phyloP scores from a whole-genome alignment of 371 early-diverging fungal species.

The Rhizomucor pusillus region DNA sequence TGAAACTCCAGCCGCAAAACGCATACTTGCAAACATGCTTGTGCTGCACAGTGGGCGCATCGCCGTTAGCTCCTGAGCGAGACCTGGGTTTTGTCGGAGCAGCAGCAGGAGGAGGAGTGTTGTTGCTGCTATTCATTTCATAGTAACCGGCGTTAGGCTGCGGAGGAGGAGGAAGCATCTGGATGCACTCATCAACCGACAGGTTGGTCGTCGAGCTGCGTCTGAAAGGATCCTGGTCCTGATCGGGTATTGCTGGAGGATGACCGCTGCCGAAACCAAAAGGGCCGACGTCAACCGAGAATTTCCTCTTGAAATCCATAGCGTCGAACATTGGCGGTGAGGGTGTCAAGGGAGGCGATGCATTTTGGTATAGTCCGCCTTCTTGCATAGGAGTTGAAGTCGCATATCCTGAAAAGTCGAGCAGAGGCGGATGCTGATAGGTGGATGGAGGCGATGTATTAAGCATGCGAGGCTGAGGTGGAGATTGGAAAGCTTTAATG shows the following conservation, averaged over 20 bases:
- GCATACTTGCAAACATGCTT: slow-evolving; percentile 56
- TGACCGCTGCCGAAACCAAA: slow-evolving; percentile 38
- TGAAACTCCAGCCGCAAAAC: slow-evolving; percentile 63
- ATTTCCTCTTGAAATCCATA: slow-evolving; percentile 29
- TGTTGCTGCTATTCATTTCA: neutral
- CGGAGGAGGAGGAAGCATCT: neutral
- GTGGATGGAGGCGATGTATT: neutral
- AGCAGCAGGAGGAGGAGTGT: neutral
- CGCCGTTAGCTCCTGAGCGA: neutral
- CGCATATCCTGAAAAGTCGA: too few relatives aligned
- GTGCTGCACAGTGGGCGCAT: slow-evolving; percentile 17
- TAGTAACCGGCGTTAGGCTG: neutral
- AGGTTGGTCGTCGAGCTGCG: slow-evolving; percentile 9
- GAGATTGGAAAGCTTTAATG: too few relatives aligned
- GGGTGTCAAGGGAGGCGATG: slow-evolving; percentile 20
- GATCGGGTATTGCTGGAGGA: slow-evolving; percentile 20
- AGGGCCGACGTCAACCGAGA: slow-evolving; percentile 49
- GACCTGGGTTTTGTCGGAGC: neutral
- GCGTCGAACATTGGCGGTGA: slow-evolving; percentile 17
- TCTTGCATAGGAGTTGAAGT: neutral
- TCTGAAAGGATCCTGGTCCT: slow-evolving; percentile 30
- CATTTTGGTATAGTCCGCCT: neutral
- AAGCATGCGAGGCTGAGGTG: neutral
- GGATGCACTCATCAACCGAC: slow-evolving; percentile 4
- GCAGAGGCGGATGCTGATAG: neutral